Base-by-base conservation (phyloP, 2,329 filamentous ascomycete species). In the Fusarium xyrophilum region DNA sequence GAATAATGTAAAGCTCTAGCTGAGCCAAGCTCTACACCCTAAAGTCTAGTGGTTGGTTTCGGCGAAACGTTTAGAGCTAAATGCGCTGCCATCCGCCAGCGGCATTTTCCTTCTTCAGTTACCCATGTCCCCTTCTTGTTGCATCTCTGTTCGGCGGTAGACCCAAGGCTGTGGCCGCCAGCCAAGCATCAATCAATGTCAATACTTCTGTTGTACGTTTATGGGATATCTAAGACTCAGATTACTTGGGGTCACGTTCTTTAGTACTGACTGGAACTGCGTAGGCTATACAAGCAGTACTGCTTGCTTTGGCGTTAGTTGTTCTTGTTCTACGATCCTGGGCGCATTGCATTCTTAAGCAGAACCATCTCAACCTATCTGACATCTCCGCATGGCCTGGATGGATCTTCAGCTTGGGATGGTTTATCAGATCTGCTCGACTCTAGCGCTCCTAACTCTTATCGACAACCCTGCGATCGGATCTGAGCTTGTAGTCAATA, bases 391-490 rank as follows among this genome's bases (percentile, higher is more conserved):
- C 60, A 6, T 63, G 60, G 60, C 38, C 38, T 7, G 60, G 60
- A 14, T 63, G 59, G 59, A 4, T 58, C 9, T 63, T 63, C 7
- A 63, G 59, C 6, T 25, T 63, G 6, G 60, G 60, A 25, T 63
- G 60, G 60, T 63, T 63, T 3, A 63, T 63, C n/a, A 63, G 59
- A 63, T 63, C n/a, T 63, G 59, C 23, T 63, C 60, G 27, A 63
- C 60, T 6, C 35, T 63, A 6, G 60, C 60, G 11, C 51, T 63
- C 2, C 25, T 15, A n/a, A 58, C 58, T 3, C 43, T 63, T 5
- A 63, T 63, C 12, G 38, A 63, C 3, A 63, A 42, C 14, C 60
- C 60, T 10, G 50, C 60, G 2, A n/a, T 50, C 7, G 61, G 59
- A 6, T 2, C 21, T 0, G 60, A 63, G 9, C 59, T 63, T 3